Percentiles rank a stretch among this genome's conserved stretches.
Evolutionary conservation across 1,284 basidiomycete species (phyloP).

Genomic region (Cryptococcus floricola): DNA sequence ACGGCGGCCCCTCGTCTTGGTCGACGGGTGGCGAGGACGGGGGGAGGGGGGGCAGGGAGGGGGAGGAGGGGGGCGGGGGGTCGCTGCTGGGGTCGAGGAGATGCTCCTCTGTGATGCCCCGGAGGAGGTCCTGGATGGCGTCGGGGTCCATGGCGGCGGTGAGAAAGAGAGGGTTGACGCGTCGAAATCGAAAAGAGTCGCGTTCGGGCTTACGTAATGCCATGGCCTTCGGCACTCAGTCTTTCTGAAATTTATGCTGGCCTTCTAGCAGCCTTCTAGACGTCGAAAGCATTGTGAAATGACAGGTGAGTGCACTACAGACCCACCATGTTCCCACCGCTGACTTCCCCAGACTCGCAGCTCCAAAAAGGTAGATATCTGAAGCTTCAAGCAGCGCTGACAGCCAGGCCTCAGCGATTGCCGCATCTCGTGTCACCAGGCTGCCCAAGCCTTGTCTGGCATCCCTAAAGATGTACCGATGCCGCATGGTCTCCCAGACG

Average conservation of each 20-base stretch:
- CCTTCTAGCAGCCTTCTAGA: too few species aligned
- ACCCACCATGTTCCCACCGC: background rate
- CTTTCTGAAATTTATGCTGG: background rate
- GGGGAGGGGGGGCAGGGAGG: background rate
- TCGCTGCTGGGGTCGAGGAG: constrained; percentile 15
- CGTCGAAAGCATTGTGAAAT: background rate
- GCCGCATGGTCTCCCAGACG: constrained; percentile 12
- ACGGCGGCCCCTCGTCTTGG: too few species aligned
- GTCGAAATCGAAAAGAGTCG: background rate
- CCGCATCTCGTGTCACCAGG: background rate
- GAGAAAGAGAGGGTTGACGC: background rate
- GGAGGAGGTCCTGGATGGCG: constrained; percentile 27
- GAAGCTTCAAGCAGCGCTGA: background rate
- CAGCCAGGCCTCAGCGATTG: constrained; percentile 3
- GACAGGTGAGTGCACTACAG: background rate
- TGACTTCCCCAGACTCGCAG: constrained; percentile 6
- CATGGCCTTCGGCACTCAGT: background rate
- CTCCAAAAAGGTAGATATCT: constrained; percentile 5
- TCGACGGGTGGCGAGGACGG: background rate
- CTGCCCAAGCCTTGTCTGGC: constrained; percentile 1
- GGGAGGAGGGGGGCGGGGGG: too few species aligned
- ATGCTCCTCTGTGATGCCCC: constrained; percentile 34
- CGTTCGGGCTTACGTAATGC: background rate
- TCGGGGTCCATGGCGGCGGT: constrained; percentile 10
- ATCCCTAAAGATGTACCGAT: background rate